Evolutionary conservation across 768 basidiomycete species (phyloP).

Genomic region (Suillus placidus): DNA sequence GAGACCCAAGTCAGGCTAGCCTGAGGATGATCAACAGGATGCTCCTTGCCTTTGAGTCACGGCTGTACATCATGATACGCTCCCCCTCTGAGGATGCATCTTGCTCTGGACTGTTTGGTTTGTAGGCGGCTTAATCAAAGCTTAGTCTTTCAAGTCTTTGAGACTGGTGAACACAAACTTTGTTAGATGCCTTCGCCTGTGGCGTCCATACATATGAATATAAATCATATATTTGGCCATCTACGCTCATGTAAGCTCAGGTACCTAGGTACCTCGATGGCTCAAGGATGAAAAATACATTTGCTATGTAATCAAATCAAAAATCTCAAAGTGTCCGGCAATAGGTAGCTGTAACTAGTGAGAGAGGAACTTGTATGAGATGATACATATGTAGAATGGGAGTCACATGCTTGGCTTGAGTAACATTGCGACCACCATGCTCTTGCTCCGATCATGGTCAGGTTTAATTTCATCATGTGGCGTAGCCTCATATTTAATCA

Average conservation of each 20-base stretch:
- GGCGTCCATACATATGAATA: constrained; percentile 40
- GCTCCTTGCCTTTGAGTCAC: constrained; percentile 51
- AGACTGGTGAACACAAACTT: constrained; percentile 42
- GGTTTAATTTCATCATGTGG: constrained; percentile 51
- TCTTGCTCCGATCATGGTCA: constrained; percentile 62
- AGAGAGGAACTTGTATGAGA: no score
- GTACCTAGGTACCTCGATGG: no score
- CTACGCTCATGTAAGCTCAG: no score
- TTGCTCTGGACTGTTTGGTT: constrained; percentile 6
- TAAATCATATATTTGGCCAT: no score
- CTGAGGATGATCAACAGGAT: no score
- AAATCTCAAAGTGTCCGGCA: no score
- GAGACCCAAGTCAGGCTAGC: no score
- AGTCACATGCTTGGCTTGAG: constrained; percentile 41
- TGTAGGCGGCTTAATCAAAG: constrained; percentile 37
- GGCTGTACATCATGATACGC: constrained; percentile 52
- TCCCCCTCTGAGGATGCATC: constrained; percentile 50
- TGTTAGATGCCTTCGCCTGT: constrained; percentile 46
- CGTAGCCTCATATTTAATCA: constrained; percentile 76
- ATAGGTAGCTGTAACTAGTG: no score
- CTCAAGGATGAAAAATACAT: no score
- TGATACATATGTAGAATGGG: no score
- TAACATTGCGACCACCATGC: constrained; percentile 44
- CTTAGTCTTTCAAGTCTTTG: constrained; percentile 10
- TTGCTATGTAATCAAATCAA: no score